Evolutionary conservation across 108 stramenopile genomes (phyloP).

Genomic region (Epithemia pelagica): DNA sequence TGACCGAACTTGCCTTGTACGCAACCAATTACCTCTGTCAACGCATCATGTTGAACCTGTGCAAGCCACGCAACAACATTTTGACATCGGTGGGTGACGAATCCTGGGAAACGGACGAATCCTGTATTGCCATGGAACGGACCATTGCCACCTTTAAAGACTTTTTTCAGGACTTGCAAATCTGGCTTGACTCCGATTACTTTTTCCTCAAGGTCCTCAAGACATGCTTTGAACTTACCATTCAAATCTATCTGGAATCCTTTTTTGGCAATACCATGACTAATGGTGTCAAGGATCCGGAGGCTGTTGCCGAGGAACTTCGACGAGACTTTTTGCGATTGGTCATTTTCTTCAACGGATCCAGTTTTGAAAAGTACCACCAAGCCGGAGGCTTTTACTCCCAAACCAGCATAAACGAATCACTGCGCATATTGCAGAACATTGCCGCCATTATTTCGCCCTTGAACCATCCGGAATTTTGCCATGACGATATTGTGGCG

Average conservation of each 20-base stretch:
- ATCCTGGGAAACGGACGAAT: slow-evolving; percentile 2
- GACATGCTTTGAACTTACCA: slow-evolving; percentile 2
- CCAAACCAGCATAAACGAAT: background rate
- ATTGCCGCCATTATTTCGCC: background rate
- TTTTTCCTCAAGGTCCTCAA: slow-evolving; percentile 10
- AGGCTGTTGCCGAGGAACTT: background rate
- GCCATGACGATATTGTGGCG: background rate
- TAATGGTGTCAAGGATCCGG: background rate
- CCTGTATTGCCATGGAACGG: background rate
- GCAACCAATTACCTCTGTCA: slow-evolving; percentile 1
- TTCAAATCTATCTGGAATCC: slow-evolving; percentile 7
- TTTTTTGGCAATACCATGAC: slow-evolving; percentile 10
- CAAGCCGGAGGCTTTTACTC: background rate
- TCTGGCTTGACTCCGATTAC: slow-evolving; percentile 6
- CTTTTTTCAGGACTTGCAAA: slow-evolving; percentile 6
- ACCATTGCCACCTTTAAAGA: slow-evolving; percentile 13
- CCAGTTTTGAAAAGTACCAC: background rate
- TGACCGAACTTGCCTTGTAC: slow-evolving; percentile 4
- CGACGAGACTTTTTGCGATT: background rate
- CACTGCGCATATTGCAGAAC: slow-evolving; percentile 1
- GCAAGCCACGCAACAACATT: background rate
- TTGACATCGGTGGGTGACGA: slow-evolving; percentile 2
- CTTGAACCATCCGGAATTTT: background rate
- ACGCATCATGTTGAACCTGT: slow-evolving; percentile 4
- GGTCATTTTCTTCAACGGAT: background rate